Percentiles rank a stretch among this genome's conserved stretches.
These are phyloP conservation scores for Periglandula ipomoeae DNA, from an alignment of 2,329 filamentous ascomycete genomes.

Conservation along the genomic window DNA sequence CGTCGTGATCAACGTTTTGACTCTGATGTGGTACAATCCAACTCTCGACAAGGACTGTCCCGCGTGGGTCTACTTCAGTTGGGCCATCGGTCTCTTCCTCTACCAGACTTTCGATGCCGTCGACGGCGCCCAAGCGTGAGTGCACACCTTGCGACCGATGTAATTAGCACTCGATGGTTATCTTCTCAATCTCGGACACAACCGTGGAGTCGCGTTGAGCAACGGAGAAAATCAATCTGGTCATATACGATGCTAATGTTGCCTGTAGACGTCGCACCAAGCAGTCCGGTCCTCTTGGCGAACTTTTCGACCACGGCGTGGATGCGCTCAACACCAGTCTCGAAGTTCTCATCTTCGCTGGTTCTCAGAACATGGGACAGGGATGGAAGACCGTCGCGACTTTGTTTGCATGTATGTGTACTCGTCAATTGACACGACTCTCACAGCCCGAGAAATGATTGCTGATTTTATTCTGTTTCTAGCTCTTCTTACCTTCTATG, in stretches of 20 bases:
- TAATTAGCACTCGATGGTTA: too few relatives aligned
- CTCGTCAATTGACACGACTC: background rate
- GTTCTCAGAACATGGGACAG: conserved; percentile 86
- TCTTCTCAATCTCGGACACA: too few relatives aligned
- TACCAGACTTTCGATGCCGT: conserved; percentile 99
- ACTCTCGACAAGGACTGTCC: conserved; percentile 89
- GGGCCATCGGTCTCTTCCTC: conserved; percentile 81
- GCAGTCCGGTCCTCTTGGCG: conserved; percentile 87
- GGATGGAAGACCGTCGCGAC: conserved; percentile 79
- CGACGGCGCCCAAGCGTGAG: conserved; percentile 85
- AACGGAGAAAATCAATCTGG: background rate
- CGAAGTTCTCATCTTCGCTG: conserved; percentile 85
- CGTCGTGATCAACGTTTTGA: conserved; percentile 80
- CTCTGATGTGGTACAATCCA: conserved; percentile 93
- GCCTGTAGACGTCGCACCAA: conserved; percentile 63
- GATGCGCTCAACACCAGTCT: conserved; percentile 95
- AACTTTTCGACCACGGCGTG: conserved; percentile 95
- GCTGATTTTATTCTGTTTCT: conserved; percentile 3
- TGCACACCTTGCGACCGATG: conserved; percentile 15
- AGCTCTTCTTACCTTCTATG: conserved; percentile 92
- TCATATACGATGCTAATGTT: conserved; percentile 2
- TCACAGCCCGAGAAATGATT: background rate
- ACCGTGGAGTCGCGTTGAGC: too few relatives aligned
- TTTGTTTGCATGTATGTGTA: conserved; percentile 65
- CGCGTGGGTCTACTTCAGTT: conserved; percentile 87